These are phyloP conservation scores for Talaromyces sp. DNA, from an alignment of 2,329 filamentous ascomycete genomes.

Conservation along the genomic window DNA sequence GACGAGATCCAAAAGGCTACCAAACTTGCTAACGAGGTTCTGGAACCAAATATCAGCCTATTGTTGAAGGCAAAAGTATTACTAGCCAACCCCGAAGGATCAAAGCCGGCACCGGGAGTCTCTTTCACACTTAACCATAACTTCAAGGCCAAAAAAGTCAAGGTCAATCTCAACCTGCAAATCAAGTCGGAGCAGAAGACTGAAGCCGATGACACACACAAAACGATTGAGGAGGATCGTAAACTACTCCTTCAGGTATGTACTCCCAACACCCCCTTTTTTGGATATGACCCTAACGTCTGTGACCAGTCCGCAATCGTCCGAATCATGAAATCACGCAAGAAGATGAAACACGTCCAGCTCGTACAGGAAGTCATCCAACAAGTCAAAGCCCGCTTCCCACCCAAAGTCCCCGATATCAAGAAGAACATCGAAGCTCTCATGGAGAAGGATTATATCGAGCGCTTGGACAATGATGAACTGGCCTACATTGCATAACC, in stretches of 20 bases:
- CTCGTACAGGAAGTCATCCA: slow-evolving; percentile 93
- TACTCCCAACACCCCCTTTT: slow-evolving; percentile 24
- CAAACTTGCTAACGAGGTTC: slow-evolving; percentile 71
- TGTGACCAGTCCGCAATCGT: slow-evolving; percentile 82
- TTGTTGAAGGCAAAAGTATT: slow-evolving; percentile 93
- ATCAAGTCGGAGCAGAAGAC: slow-evolving; percentile 96
- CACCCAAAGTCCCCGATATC: slow-evolving; percentile 90
- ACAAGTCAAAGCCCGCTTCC: slow-evolving; percentile 89
- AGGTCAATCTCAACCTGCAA: slow-evolving; percentile 90
- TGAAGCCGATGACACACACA: slow-evolving; percentile 95
- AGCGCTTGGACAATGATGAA: slow-evolving; percentile 90
- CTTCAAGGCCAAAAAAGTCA: slow-evolving; percentile 98
- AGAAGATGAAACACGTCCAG: slow-evolving; percentile 96
- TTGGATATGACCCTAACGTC: slow-evolving; percentile 22
- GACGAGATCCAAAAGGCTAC: slow-evolving; percentile 83
- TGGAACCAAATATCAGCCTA: slow-evolving; percentile 82
- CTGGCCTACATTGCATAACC: slow-evolving; percentile 85
- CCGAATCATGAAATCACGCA: slow-evolving; percentile 98
- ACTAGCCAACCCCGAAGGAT: slow-evolving; percentile 64
- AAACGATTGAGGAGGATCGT: slow-evolving; percentile 97
- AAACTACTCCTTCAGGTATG: slow-evolving; percentile 94
- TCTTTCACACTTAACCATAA: slow-evolving; percentile 83
- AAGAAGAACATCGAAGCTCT: slow-evolving; percentile 99
- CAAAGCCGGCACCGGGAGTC: slow-evolving; percentile 74
- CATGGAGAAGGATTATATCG: slow-evolving; percentile 97